Base-by-base conservation (phyloP, 2,329 filamentous ascomycete species). In the Periglandula ipomoeae region DNA sequence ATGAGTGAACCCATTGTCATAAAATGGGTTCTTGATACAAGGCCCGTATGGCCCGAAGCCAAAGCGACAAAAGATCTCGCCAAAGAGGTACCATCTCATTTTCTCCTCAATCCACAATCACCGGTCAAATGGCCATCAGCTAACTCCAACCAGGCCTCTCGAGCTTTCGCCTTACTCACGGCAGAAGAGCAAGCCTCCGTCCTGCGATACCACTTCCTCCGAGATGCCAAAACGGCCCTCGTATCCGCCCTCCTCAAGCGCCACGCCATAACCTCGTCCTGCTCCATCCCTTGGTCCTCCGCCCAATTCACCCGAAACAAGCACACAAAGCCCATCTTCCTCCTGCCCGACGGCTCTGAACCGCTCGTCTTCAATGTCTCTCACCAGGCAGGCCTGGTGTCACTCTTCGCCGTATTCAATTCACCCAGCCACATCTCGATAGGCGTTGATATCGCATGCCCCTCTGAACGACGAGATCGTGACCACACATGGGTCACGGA, bases 381-480 rank as follows among this genome's bases (percentile, higher is more conserved):
- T 41, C 87, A 91, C 64, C 87, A 91, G 69, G 83, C 82, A 8
- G 86, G 87, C 2, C 69, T 91, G 15, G 86, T 89, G 0, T 78
- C 78, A 2, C 69, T 90, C 26, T 73, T 85, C 11, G 83, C 82
- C 13, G 67, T 73, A 3, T 61, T 64, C 38, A 61, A 59, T 19
- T 57, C 44, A n/a, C 59, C 46, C 59, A 66, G 19, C 1, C 58
- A 56, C 3, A 49, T 63, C 2, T 67, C 84, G 41, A 73, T 89
- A 0, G 87, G 87, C 41, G 77, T 85, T 3, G 87, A 91, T 62
- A 72, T 91, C n/a, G 85, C 89, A 3, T 87, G 84, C 61, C 81
- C 84, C 2, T 74, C 76, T 48, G 87, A 91, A 70, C 75, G 87
- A 24, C 74, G 80, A 47, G 70, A 69, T n/a, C 76, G 76, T 19